Evolutionary conservation across 2,329 filamentous ascomycete genomes (phyloP).

Genomic region (Cryphonectria naterciae): DNA sequence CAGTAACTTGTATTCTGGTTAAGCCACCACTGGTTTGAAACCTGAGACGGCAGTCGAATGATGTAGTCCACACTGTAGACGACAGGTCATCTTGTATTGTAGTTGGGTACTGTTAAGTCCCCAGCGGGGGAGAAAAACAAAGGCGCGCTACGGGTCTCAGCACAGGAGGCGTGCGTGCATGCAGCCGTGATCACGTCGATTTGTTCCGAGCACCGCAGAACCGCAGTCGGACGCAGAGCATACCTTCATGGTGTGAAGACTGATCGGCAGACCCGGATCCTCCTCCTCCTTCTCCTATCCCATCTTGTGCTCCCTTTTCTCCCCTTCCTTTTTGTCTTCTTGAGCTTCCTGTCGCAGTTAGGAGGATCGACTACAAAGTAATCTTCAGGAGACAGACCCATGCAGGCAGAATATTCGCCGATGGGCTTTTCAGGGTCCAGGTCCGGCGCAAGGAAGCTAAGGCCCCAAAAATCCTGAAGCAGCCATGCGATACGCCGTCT

Average conservation of each 20-base stretch:
- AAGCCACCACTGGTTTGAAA: not conserved
- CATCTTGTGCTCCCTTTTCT: no score
- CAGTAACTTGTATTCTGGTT: not conserved
- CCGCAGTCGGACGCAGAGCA: no score
- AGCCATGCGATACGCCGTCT: slow-evolving; percentile 14
- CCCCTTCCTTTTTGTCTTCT: not conserved
- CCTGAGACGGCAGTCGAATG: slow-evolving; percentile 12
- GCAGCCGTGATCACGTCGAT: slow-evolving; percentile 2
- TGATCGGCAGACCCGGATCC: not conserved
- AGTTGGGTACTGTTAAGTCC: not conserved
- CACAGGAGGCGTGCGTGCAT: not conserved
- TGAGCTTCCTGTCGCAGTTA: slow-evolving; percentile 14
- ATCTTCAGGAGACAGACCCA: slow-evolving; percentile 25
- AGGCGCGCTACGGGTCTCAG: slow-evolving; percentile 9
- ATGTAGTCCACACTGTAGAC: slow-evolving; percentile 5
- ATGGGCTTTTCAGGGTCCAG: not conserved
- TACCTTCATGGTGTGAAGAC: not conserved
- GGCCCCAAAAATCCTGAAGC: not conserved
- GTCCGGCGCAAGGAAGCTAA: not conserved
- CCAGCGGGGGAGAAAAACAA: not conserved
- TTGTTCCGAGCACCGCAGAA: not conserved
- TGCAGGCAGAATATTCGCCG: not conserved
- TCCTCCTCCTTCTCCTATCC: not conserved
- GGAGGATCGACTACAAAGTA: slow-evolving; percentile 20
- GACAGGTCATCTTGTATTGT: not conserved